Conservation (phyloP, 257 asterid species). For the Solanum microdontum region DNA sequence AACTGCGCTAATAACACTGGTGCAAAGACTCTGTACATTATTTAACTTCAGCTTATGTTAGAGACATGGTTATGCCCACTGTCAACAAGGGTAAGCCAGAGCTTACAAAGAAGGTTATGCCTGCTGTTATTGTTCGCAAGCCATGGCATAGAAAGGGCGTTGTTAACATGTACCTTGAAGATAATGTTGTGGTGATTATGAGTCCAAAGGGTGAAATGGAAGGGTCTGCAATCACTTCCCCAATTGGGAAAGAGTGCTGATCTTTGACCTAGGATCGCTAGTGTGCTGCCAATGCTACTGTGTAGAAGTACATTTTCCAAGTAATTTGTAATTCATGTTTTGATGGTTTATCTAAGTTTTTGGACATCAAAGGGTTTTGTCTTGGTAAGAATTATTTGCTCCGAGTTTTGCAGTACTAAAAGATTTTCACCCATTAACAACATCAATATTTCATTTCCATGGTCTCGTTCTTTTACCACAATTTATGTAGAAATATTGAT, state of each 20-base stretch:
- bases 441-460: background rate
- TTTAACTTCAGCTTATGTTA: background rate
- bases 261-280: background rate
- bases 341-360: background rate
- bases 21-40: background rate
- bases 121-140: background rate
- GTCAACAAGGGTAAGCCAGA: background rate
- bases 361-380: background rate
- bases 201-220: background rate
- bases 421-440: background rate
- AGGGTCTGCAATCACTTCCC: background rate
- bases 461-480: background rate
- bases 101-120: background rate
- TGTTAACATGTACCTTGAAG: background rate
- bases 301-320: background rate
- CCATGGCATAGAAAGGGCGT: background rate
- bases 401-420: background rate
- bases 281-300: background rate
- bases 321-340: background rate
- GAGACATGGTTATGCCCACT: background rate
- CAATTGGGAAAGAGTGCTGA: background rate
- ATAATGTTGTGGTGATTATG: background rate
- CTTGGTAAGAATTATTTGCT: background rate
- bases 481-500: background rate
- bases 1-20: background rate